phyloP scores from a whole-genome alignment of 1,284 basidiomycete species.

The Agroathelia rolfsii region DNA sequence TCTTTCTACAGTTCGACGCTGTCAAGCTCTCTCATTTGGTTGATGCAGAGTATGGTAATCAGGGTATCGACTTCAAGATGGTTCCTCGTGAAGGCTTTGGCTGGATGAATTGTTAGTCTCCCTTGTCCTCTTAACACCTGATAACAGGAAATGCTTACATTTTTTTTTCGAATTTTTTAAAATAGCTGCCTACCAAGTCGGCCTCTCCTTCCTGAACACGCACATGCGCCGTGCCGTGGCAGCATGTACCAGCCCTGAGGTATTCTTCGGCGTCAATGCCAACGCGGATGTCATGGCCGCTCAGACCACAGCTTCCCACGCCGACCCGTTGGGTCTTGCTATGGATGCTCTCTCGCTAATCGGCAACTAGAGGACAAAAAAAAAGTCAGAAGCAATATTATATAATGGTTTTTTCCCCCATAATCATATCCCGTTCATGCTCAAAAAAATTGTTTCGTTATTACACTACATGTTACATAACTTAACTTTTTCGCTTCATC shows the following conservation, averaged over 20 bases:
- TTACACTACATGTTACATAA: too few relatives aligned
- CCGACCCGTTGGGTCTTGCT: constrained; percentile 60
- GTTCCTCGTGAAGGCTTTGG: constrained; percentile 96
- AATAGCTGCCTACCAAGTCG: constrained; percentile 86
- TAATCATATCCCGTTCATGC: too few relatives aligned
- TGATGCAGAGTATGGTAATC: constrained; percentile 97
- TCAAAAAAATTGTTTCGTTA: too few relatives aligned
- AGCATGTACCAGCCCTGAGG: constrained; percentile 84
- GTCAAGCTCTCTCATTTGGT: constrained; percentile 92
- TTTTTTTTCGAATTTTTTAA: constrained; percentile 20
- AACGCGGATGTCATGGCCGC: constrained; percentile 26
- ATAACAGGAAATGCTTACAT: constrained; percentile 2
- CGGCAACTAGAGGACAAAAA: too few relatives aligned
- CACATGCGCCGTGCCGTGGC: constrained; percentile 94
- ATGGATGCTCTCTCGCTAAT: constrained; percentile 51
- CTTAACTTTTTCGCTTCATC: too few relatives aligned
- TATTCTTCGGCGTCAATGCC: constrained; percentile 62
- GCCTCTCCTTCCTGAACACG: constrained; percentile 86
- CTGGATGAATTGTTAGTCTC: constrained; percentile 79
- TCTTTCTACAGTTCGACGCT: constrained; percentile 70
- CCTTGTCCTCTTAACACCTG: constrained; percentile 3
- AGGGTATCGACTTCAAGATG: constrained; percentile 95
- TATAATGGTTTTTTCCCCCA: too few relatives aligned
- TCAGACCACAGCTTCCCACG: constrained; percentile 26
- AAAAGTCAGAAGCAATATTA: too few relatives aligned